Conservation (phyloP, 108 stramenopile species). For the Parietichytrium sp. region DNA sequence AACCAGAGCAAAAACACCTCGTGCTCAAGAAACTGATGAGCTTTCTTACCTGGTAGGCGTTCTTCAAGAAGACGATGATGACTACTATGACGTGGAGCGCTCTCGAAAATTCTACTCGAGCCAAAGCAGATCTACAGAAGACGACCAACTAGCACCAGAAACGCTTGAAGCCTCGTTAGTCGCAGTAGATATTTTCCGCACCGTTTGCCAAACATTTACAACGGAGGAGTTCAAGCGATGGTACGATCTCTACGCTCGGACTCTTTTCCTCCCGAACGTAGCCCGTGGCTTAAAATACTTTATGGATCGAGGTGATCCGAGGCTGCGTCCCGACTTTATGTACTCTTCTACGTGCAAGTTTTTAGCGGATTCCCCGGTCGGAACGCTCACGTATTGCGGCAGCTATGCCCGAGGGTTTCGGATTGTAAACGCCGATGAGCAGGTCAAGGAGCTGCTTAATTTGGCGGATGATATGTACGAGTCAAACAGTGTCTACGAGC, state of each 20-base stretch:
- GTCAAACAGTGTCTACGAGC: background rate
- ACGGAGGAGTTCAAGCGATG: slow-evolving; percentile 19
- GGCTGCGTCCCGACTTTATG: background rate
- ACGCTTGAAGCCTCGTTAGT: background rate
- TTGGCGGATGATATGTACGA: too few relatives aligned
- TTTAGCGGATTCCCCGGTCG: background rate
- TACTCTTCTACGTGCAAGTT: background rate
- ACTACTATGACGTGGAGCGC: too few relatives aligned
- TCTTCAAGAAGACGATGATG: too few relatives aligned
- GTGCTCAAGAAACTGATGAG: too few relatives aligned
- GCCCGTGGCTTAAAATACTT: background rate
- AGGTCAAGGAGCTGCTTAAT: background rate
- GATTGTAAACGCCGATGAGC: background rate
- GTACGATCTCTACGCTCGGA: slow-evolving; percentile 1
- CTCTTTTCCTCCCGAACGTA: background rate
- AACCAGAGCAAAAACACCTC: too few relatives aligned
- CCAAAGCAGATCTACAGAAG: too few relatives aligned
- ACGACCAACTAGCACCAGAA: too few relatives aligned
- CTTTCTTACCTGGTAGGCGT: too few relatives aligned
- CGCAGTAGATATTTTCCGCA: background rate
- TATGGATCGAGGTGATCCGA: background rate
- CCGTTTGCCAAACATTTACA: background rate
- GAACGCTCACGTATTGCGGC: background rate
- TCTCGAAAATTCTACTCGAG: too few relatives aligned
- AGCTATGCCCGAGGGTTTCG: background rate